Evolutionary conservation across 2,329 filamentous ascomycete genomes (phyloP).

Genomic region (Tolypocladium tropicale): DNA sequence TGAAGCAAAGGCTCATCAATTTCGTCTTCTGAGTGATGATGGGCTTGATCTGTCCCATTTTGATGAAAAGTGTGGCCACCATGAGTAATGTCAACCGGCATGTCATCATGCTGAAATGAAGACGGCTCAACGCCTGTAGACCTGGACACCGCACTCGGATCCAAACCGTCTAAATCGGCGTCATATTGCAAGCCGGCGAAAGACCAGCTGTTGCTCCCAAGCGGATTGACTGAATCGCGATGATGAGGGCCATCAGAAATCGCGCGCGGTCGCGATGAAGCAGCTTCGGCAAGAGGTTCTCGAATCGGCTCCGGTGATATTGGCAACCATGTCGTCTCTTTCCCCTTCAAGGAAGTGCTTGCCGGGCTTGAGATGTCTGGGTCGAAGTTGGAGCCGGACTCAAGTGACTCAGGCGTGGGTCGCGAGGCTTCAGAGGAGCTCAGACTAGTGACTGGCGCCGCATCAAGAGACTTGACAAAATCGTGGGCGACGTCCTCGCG

Average conservation of each 20-base stretch:
- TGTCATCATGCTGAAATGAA: not conserved
- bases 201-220: conserved; percentile 53
- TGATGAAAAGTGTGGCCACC: no score
- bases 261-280: conserved; percentile 35
- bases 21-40: conserved; percentile 1
- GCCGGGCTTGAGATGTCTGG: not conserved
- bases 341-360: conserved; percentile 13
- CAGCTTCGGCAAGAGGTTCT: conserved; percentile 5
- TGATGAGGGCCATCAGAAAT: conserved; percentile 45
- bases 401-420: not conserved
- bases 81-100: not conserved
- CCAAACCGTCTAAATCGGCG: conserved; percentile 3
- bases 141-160: not conserved
- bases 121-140: not conserved
- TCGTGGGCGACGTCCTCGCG: not conserved
- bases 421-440: not conserved
- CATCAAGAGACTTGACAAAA: not conserved
- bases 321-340: conserved; percentile 10
- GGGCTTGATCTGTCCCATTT: not conserved
- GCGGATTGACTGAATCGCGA: conserved; percentile 33
- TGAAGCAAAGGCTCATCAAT: conserved; percentile 1
- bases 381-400: not conserved
- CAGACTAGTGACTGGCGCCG: not conserved
- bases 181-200: conserved; percentile 33
- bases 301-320: conserved; percentile 3